These are phyloP conservation scores for Paradendryphiella salina DNA, from an alignment of 2,329 filamentous ascomycete species.

Conservation along the genomic window DNA sequence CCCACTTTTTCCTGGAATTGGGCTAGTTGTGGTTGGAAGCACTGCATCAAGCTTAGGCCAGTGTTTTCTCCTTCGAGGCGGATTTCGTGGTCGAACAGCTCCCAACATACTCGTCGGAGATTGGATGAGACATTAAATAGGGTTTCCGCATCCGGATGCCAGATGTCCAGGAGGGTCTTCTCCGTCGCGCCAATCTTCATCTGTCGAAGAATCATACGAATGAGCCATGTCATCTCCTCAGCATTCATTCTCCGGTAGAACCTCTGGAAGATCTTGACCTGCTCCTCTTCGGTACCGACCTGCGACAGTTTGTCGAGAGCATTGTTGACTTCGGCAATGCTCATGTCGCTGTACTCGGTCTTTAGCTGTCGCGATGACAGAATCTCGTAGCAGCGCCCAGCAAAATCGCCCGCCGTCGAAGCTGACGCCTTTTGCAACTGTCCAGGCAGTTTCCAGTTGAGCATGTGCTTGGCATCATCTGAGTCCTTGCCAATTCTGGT, in stretches of 20 bases:
- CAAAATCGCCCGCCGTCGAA: constrained; percentile 82
- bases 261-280: constrained; percentile 75
- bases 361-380: constrained; percentile 81
- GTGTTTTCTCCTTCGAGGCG: constrained; percentile 75
- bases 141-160: constrained; percentile 58
- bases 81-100: constrained; percentile 73
- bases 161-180: constrained; percentile 76
- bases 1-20: constrained; percentile 77
- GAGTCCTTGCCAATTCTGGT: constrained; percentile 91
- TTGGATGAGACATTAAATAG: constrained; percentile 88
- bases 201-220: constrained; percentile 86
- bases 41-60: constrained; percentile 83
- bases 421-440: constrained; percentile 50
- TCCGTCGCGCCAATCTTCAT: constrained; percentile 80
- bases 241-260: constrained; percentile 93
- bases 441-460: constrained; percentile 91
- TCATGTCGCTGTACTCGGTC: constrained; percentile 74
- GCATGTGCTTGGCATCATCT: constrained; percentile 79
- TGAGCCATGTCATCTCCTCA: constrained; percentile 90
- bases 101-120: constrained; percentile 90
- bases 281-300: constrained; percentile 78
- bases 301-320: constrained; percentile 77
- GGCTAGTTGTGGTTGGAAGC: constrained; percentile 93
- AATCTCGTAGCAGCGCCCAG: constrained; percentile 83
- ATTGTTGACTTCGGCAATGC: constrained; percentile 86